These are phyloP conservation scores for Pascua sp. DNA, from an alignment of 1,284 basidiomycete species.

Conservation along the genomic window DNA sequence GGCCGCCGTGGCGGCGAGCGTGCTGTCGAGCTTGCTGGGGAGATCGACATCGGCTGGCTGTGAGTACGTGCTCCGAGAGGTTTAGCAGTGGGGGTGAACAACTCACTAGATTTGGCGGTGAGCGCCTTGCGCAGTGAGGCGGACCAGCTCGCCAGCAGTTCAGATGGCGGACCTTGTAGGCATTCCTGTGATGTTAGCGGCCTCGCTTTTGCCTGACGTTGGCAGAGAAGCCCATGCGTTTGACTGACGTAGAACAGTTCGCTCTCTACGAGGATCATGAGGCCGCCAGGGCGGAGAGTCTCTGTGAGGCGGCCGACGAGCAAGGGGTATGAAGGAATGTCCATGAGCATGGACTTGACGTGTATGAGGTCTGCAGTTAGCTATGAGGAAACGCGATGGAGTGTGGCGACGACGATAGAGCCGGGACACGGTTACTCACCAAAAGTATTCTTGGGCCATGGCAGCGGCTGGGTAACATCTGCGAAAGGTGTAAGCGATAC, in stretches of 20 bases:
- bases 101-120: constrained; percentile 23
- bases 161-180: constrained; percentile 3
- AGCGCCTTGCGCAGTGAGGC: constrained; percentile 27
- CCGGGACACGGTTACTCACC: constrained; percentile 19
- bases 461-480: constrained; percentile 32
- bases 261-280: constrained; percentile 41
- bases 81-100: no score
- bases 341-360: constrained; percentile 36
- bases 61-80: not conserved
- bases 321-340: constrained; percentile 31
- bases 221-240: not conserved
- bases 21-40: constrained; percentile 17
- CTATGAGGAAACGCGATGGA: no score
- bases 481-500: not conserved
- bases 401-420: no score
- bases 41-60: constrained; percentile 25
- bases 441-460: constrained; percentile 26
- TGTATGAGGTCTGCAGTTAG: constrained; percentile 39
- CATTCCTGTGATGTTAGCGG: constrained; percentile 12
- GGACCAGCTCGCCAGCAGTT: constrained; percentile 20
- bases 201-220: not conserved
- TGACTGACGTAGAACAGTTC: constrained; percentile 36
- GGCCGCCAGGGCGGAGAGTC: constrained; percentile 34
- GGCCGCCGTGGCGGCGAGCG: constrained; percentile 26
- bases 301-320: constrained; percentile 37